Conservation (phyloP, 805 yeast genomes). For the Cyberlindnera amylophila region DNA sequence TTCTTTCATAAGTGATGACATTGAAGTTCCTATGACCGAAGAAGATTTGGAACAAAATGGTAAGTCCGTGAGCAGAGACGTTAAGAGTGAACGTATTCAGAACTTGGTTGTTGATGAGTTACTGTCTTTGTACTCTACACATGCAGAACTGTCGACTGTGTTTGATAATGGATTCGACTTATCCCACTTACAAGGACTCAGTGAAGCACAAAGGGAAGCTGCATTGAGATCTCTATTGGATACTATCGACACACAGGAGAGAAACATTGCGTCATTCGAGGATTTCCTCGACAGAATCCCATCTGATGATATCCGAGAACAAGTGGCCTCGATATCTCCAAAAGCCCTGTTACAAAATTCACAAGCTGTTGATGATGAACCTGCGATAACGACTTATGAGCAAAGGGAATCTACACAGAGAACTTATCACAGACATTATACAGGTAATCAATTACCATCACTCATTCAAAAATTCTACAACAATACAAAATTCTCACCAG, state of each 20-base stretch:
- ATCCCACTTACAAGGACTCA: background rate
- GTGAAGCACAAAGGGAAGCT: background rate
- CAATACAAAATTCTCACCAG: background rate
- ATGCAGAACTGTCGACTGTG: background rate
- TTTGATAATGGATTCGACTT: slow-evolving; percentile 4
- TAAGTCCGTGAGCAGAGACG: slow-evolving; percentile 1
- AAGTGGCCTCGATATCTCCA: background rate
- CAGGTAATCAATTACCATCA: background rate
- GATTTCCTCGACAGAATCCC: slow-evolving; percentile 9
- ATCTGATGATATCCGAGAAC: slow-evolving; percentile 3
- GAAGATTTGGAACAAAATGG: slow-evolving; percentile 9
- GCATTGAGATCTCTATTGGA: slow-evolving; percentile 1
- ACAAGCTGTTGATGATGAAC: background rate
- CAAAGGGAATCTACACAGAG: slow-evolving; percentile 4
- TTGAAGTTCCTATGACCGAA: slow-evolving; percentile 11
- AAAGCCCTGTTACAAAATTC: background rate
- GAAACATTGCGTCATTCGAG: slow-evolving; percentile 7
- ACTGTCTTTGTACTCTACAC: slow-evolving; percentile 1
- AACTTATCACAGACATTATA: slow-evolving; percentile 2
- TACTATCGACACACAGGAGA: slow-evolving; percentile 5
- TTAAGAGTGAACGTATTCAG: slow-evolving; percentile 7
- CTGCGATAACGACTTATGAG: slow-evolving; percentile 4
- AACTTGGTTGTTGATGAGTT: slow-evolving; percentile 12
- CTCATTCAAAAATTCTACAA: background rate
- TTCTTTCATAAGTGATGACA: background rate